phyloP scores from a whole-genome alignment of 352 stramenopile genomes.

The Globisporangium echinulatum region DNA sequence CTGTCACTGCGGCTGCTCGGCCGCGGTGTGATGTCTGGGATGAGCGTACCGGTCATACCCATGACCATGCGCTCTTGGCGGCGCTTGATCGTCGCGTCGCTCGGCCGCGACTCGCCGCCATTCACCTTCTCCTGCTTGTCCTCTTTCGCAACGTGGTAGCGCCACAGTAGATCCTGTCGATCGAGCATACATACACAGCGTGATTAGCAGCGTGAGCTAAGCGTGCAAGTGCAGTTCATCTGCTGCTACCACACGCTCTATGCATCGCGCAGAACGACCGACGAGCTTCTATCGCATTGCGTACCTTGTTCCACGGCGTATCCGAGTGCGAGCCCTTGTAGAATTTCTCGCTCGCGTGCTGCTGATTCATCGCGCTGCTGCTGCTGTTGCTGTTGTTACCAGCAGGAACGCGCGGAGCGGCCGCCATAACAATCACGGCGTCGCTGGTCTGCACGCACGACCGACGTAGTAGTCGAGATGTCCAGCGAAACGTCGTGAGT shows the following conservation, averaged over 20 bases:
- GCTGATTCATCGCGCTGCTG: neutral
- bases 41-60: constrained; percentile 40
- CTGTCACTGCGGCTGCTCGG: constrained; percentile 1
- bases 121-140: constrained; percentile 39
- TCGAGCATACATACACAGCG: too few relatives aligned
- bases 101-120: constrained; percentile 22
- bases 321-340: constrained; percentile 49
- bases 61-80: constrained; percentile 35
- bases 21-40: constrained; percentile 35
- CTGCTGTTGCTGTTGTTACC: too few relatives aligned
- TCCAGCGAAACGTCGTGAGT: too few relatives aligned
- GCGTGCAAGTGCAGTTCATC: too few relatives aligned
- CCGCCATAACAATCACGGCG: too few relatives aligned
- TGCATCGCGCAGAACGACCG: neutral
- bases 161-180: constrained; percentile 33
- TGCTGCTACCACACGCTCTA: too few relatives aligned
- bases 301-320: constrained; percentile 51
- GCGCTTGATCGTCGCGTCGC: constrained; percentile 21
- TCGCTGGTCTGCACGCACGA: too few relatives aligned
- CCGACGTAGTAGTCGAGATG: too few relatives aligned
- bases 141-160: constrained; percentile 43
- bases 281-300: too few relatives aligned
- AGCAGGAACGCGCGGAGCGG: too few relatives aligned
- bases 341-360: constrained; percentile 26
- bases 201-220: too few relatives aligned